A percentile compares a stretch with the other conserved stretches of the same genome.
phyloP scores from a whole-genome alignment of 495 filamentous ascomycete genomes.

The Xylaria nigripes region DNA sequence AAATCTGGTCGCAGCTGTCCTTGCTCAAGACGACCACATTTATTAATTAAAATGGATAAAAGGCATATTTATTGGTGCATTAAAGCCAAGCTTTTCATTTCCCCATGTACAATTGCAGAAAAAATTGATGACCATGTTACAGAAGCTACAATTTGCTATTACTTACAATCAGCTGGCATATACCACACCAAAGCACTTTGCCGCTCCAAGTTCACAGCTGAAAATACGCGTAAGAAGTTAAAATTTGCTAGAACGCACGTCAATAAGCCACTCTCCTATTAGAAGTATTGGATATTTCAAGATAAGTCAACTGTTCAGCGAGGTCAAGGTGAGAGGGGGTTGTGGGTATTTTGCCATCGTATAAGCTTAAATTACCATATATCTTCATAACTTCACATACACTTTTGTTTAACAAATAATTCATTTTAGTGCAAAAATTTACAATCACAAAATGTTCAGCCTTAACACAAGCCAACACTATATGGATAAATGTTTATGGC shows the following conservation, averaged over 20 bases:
- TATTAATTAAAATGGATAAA: not conserved
- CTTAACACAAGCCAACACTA: not conserved
- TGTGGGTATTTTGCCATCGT: not conserved
- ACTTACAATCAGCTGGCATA: not conserved
- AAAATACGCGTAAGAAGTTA: not conserved
- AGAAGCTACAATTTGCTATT: not conserved
- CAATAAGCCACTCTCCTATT: not conserved
- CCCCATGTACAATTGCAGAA: not conserved
- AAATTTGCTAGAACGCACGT: conserved; percentile 3
- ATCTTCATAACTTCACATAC: not conserved
- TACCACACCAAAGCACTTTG: conserved; percentile 1
- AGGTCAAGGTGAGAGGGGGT: not conserved
- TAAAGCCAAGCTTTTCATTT: conserved; percentile 8
- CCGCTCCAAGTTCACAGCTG: not conserved
- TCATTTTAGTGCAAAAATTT: not conserved
- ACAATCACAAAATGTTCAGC: not conserved
- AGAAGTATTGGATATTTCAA: not conserved
- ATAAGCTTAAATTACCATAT: not conserved
- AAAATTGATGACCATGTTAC: not conserved
- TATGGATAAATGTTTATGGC: not conserved
- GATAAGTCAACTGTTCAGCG: not conserved
- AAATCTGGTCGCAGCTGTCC: not conserved
- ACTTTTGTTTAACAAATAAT: not conserved
- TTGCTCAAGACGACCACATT: not conserved
- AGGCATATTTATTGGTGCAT: conserved; percentile 6